Base-by-base conservation (phyloP, 2,329 filamentous ascomycete species). In the Shiraia bambusicola region DNA sequence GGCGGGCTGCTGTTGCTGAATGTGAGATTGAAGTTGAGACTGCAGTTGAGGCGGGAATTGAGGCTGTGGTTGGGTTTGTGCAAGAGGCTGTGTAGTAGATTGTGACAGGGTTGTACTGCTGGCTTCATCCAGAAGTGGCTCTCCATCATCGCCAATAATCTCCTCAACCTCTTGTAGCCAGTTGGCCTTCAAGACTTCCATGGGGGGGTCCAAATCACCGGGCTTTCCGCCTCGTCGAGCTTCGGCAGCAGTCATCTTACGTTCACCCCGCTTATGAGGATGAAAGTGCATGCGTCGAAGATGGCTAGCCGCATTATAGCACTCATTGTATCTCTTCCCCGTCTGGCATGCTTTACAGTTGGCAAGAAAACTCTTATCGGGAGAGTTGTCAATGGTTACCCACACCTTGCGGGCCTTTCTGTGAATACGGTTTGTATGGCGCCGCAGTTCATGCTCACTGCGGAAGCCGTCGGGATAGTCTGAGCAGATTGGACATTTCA, bases 281-380 rank as follows among this genome's bases (percentile, higher is more conserved):
- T 86, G 88, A 74, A 96, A 97, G 65, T 97, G 92, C 8, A 87
- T 87, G 36, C 91, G 83, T 24, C 91, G 80, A 15, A 97, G 78
- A 66, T 97, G 92, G 3, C 89, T 91, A 0, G 89, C 90, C 1
- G 90, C 91, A 59, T 96, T 96, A 70, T 97, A 96, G 71, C 95
- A 93, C 24, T 87, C 88, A 10, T 87, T 87, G 57, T 97, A 97
- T 52, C 80, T 79, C 74, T 95, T 95, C 38, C 78, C 74, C 13
- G 77, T 78, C 36, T 78, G 79, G 67, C 92, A 97, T 24, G 86
- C 80, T 69, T 95, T 95, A 78, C 91, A 95, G 50, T 87, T 86
- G 22, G 76, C 75, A 15, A 96, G 78, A 28, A 90, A 84, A 66
- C 78, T 69, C 78, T 77, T 69, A 72, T 81, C 67, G 52, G 77